Evolutionary conservation across 2,329 filamentous ascomycete species (phyloP).

Genomic region (Paradendryphiella salina): DNA sequence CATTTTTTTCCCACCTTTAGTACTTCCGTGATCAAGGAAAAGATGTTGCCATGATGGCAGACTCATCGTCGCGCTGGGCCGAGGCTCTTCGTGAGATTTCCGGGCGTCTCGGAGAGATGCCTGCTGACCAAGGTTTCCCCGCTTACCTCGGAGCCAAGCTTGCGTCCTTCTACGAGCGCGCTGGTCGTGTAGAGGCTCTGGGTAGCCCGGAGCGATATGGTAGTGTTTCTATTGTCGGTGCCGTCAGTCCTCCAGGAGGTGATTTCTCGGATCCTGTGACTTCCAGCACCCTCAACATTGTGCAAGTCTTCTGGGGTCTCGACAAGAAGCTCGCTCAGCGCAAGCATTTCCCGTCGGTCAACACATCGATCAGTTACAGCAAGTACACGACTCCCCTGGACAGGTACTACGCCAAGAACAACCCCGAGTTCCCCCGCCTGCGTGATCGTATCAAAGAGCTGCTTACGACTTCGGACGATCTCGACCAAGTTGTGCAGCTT

Average conservation of each 20-base stretch:
- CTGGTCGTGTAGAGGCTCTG: slow-evolving; percentile 80
- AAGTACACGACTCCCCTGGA: slow-evolving; percentile 91
- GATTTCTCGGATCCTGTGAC: slow-evolving; percentile 99
- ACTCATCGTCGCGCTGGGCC: slow-evolving; percentile 97
- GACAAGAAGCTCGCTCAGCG: slow-evolving; percentile 99
- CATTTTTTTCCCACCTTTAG: slow-evolving; percentile 55
- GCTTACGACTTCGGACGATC: slow-evolving; percentile 90
- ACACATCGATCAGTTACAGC: slow-evolving; percentile 91
- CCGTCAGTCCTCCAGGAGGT: slow-evolving; percentile 95
- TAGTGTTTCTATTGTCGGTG: slow-evolving; percentile 96
- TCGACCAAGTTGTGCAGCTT: slow-evolving; percentile 97
- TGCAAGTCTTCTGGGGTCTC: slow-evolving; percentile 99
- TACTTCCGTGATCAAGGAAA: slow-evolving; percentile 98
- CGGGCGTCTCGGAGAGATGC: slow-evolving; percentile 98
- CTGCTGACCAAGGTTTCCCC: slow-evolving; percentile 98
- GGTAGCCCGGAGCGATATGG: slow-evolving; percentile 87
- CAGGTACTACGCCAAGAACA: slow-evolving; percentile 91
- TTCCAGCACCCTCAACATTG: slow-evolving; percentile 88
- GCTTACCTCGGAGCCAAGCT: slow-evolving; percentile 96
- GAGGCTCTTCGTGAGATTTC: slow-evolving; percentile 98
- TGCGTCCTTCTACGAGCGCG: slow-evolving; percentile 98
- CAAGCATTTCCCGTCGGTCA: slow-evolving; percentile 99
- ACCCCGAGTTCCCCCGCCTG: slow-evolving; percentile 89
- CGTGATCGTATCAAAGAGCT: slow-evolving; percentile 93
- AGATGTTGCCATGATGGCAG: slow-evolving; percentile 99